Evolutionary conservation across 495 filamentous ascomycete species (phyloP).

Genomic region (Podospora pseudopauciseta): DNA sequence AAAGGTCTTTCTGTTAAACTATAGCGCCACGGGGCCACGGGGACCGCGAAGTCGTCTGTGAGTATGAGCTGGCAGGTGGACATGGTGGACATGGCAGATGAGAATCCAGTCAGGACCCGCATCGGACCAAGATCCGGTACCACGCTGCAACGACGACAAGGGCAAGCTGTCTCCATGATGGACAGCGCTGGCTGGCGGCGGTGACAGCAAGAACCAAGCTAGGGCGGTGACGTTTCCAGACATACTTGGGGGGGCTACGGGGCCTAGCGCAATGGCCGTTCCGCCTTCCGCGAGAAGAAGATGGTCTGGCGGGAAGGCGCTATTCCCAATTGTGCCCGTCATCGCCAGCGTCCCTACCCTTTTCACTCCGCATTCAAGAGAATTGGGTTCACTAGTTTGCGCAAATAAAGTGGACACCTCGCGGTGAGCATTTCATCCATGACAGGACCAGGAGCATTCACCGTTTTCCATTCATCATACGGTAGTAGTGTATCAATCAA

Average conservation of each 20-base stretch:
- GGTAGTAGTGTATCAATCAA: neutral
- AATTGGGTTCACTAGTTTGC: neutral
- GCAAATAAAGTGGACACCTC: neutral
- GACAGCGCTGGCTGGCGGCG: conserved; percentile 1
- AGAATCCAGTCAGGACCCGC: neutral
- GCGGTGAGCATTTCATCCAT: neutral
- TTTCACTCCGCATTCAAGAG: conserved; percentile 13
- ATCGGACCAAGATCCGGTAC: conserved; percentile 3
- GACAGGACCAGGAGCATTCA: too few relatives aligned
- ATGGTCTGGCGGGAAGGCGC: conserved; percentile 27
- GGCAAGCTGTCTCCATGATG: neutral
- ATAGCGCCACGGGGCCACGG: neutral
- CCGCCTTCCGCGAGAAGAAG: conserved; percentile 29
- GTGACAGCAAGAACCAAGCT: conserved; percentile 15
- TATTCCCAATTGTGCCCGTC: conserved; percentile 13
- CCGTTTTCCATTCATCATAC: too few relatives aligned
- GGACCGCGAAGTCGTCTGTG: neutral
- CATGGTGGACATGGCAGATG: neutral
- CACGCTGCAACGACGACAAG: neutral
- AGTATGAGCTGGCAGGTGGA: neutral
- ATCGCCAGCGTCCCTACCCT: conserved; percentile 15
- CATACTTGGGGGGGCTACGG: neutral
- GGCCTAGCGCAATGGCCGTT: conserved; percentile 19
- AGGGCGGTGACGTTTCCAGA: conserved; percentile 17
- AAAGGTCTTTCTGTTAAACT: neutral